Conservation (phyloP, 1,139 yeast genomes). For the Yamadazyma aaseri region DNA sequence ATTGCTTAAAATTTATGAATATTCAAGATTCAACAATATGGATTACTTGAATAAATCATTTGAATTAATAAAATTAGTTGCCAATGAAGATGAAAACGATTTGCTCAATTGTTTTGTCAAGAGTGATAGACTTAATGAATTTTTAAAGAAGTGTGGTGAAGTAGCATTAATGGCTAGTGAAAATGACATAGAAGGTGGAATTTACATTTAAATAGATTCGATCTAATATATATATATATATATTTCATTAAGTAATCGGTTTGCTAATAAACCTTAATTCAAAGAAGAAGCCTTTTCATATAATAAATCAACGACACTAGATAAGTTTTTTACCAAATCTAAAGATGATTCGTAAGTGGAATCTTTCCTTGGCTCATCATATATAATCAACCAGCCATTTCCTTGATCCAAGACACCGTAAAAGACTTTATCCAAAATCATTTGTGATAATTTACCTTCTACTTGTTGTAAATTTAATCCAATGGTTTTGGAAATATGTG, state of each 20-base stretch:
- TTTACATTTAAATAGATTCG: no score
- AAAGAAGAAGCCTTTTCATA: constrained; percentile 90
- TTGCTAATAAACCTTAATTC: constrained; percentile 32
- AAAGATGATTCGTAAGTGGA: constrained; percentile 87
- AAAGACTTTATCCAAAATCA: constrained; percentile 92
- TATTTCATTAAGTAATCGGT: background rate
- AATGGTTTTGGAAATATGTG: constrained; percentile 82
- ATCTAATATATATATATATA: constrained; percentile 12
- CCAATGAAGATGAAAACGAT: constrained; percentile 42
- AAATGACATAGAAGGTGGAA: constrained; percentile 38
- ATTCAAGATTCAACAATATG: constrained; percentile 38
- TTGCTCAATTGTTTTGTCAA: constrained; percentile 51
- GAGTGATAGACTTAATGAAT: constrained; percentile 63
- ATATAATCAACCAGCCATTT: constrained; percentile 93
- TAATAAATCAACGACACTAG: constrained; percentile 83
- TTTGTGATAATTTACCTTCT: constrained; percentile 92
- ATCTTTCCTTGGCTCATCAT: constrained; percentile 86
- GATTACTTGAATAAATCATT: constrained; percentile 53
- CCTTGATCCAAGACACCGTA: constrained; percentile 98
- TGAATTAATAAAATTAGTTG: constrained; percentile 51
- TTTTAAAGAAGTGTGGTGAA: constrained; percentile 58
- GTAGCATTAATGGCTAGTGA: constrained; percentile 51
- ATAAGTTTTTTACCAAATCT: constrained; percentile 83
- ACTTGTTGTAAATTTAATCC: constrained; percentile 88
- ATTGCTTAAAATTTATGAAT: constrained; percentile 53